Conservation (phyloP, 306 rosid species). For the Citrullus colocynthis region DNA sequence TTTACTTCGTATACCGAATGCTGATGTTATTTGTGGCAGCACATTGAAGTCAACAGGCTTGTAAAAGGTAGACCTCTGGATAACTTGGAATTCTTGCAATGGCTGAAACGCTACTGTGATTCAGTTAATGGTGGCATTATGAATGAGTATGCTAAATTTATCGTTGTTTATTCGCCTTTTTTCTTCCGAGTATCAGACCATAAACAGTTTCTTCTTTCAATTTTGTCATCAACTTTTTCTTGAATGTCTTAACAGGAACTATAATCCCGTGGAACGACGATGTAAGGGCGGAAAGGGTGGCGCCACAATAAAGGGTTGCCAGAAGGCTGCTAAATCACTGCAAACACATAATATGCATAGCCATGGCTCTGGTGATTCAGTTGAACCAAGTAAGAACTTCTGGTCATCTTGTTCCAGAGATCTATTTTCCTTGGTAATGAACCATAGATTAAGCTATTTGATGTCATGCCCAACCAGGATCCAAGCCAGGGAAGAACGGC, state of each 20-base stretch:
- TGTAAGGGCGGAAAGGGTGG: constrained; percentile 55
- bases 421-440: neutral
- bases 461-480: constrained; percentile 27
- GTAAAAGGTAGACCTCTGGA: constrained; percentile 95
- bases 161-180: neutral
- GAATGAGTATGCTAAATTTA: constrained; percentile 36
- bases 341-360: constrained; percentile 35
- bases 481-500: constrained; percentile 46
- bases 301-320: constrained; percentile 33
- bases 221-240: neutral
- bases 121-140: constrained; percentile 89
- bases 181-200: neutral
- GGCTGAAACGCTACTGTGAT: constrained; percentile 96
- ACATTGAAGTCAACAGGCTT: constrained; percentile 88
- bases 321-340: constrained; percentile 58
- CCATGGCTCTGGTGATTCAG: constrained; percentile 23
- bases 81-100: constrained; percentile 91
- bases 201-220: constrained; percentile 1
- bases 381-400: constrained; percentile 18
- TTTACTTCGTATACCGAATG: neutral
- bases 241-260: constrained; percentile 36
- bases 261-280: constrained; percentile 80
- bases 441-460: constrained; percentile 11
- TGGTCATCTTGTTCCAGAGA: constrained; percentile 11
- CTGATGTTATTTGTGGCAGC: constrained; percentile 31